Percentiles rank a stretch among this genome's conserved stretches.
These are phyloP conservation scores for Emergomyces pasteurianus DNA, from an alignment of 2,329 filamentous ascomycete genomes.

Conservation along the genomic window DNA sequence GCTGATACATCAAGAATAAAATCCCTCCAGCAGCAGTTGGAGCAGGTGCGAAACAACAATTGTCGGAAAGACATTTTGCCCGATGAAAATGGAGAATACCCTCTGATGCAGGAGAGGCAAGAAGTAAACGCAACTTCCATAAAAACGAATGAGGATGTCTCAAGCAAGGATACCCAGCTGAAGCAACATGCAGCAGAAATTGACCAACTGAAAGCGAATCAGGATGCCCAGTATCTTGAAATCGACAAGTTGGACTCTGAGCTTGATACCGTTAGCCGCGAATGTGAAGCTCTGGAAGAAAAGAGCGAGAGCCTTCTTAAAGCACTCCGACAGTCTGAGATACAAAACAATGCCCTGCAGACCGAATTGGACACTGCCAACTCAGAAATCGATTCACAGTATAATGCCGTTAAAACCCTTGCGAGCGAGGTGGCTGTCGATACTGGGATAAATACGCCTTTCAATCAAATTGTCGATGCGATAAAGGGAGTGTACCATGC, in stretches of 20 bases:
- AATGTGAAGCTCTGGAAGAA: constrained; percentile 24
- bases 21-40: constrained; percentile 10
- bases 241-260: constrained; percentile 25
- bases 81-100: neutral
- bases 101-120: neutral
- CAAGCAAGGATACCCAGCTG: constrained; percentile 23
- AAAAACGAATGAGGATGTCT: constrained; percentile 16
- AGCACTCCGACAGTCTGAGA: constrained; percentile 25
- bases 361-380: constrained; percentile 24
- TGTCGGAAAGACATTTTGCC: neutral
- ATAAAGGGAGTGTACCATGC: constrained; percentile 22
- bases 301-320: constrained; percentile 23
- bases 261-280: constrained; percentile 20
- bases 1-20: constrained; percentile 14
- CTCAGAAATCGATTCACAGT: constrained; percentile 25
- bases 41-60: constrained; percentile 4
- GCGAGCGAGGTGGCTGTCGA: constrained; percentile 25
- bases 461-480: constrained; percentile 28
- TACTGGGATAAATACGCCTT: constrained; percentile 21
- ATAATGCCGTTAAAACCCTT: constrained; percentile 26
- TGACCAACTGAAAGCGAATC: constrained; percentile 23
- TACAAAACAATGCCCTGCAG: constrained; percentile 26
- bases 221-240: constrained; percentile 24
- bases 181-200: constrained; percentile 26
- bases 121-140: neutral